Evolutionary conservation across 768 basidiomycete species (phyloP).

Genomic region (Mycena haematopus): DNA sequence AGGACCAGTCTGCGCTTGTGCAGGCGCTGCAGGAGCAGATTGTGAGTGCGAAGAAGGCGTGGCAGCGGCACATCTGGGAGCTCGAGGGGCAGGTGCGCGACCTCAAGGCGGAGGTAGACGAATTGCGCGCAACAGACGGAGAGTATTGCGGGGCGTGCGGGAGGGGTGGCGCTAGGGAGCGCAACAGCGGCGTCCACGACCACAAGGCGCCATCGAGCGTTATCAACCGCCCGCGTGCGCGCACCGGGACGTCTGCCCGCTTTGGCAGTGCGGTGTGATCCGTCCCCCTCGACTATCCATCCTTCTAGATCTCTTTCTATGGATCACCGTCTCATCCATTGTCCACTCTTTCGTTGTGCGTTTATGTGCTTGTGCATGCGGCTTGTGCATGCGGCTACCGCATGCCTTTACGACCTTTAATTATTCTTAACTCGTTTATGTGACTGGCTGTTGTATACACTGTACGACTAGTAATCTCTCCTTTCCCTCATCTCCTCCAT

Average conservation of each 20-base stretch:
- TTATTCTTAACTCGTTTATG: conserved; percentile 28
- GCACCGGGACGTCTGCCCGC: conserved; percentile 68
- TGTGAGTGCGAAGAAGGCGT: conserved; percentile 59
- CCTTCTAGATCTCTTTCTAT: not conserved
- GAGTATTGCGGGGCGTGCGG: conserved; percentile 69
- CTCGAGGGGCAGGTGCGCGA: conserved; percentile 76
- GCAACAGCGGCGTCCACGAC: conserved; percentile 26
- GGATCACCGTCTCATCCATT: conserved; percentile 1
- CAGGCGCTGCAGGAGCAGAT: conserved; percentile 69
- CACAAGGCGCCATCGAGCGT: conserved; percentile 43
- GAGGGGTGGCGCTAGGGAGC: conserved; percentile 42
- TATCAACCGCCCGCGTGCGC: conserved; percentile 69
- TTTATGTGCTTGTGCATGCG: conserved; percentile 4
- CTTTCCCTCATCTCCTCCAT: conserved; percentile 1
- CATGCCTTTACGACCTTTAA: conserved; percentile 8
- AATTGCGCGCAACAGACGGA: conserved; percentile 46
- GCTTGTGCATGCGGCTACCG: conserved; percentile 5
- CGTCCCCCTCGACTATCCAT: not conserved
- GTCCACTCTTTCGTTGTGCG: conserved; percentile 12
- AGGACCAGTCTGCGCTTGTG: conserved; percentile 54
- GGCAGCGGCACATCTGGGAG: conserved; percentile 79
- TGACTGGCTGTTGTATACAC: conserved; percentile 24
- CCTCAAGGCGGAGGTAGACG: conserved; percentile 72
- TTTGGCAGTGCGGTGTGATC: conserved; percentile 61
- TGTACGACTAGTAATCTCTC: conserved; percentile 18